Evolutionary conservation across 2,329 filamentous ascomycete species (phyloP).

Genomic region (Colletotrichum sp.): DNA sequence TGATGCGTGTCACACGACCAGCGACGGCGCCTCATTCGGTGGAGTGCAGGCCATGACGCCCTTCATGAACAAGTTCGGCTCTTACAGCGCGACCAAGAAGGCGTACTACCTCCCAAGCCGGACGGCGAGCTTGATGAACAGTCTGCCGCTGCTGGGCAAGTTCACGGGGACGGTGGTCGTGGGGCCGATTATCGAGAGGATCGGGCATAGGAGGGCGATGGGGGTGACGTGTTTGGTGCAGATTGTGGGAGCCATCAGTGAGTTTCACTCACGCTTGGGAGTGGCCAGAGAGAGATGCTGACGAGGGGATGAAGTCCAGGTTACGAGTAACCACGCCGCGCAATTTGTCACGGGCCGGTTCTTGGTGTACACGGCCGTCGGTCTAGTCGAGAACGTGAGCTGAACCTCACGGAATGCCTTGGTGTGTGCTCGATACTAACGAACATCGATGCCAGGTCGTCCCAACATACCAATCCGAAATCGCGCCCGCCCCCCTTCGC

Average conservation of each 20-base stretch:
- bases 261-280: fast-evolving
- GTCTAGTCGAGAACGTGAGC: neutral
- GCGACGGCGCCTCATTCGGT: neutral
- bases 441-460: neutral
- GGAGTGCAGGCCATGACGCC: neutral
- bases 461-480: neutral
- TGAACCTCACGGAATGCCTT: no score
- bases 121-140: neutral
- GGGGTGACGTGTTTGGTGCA: neutral
- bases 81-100: neutral
- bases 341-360: neutral
- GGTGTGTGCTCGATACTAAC: neutral
- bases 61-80: neutral
- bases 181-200: neutral
- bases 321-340: neutral
- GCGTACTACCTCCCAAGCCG: neutral
- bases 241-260: neutral
- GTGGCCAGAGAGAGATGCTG: fast-evolving
- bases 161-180: neutral
- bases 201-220: neutral
- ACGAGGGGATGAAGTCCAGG: neutral
- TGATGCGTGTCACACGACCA: neutral
- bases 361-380: neutral
- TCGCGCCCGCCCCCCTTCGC: neutral
- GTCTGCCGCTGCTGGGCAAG: neutral